These are phyloP conservation scores for Oropetium thomaeum DNA, from an alignment of 176 grass and related monocot species.

Conservation along the genomic window DNA sequence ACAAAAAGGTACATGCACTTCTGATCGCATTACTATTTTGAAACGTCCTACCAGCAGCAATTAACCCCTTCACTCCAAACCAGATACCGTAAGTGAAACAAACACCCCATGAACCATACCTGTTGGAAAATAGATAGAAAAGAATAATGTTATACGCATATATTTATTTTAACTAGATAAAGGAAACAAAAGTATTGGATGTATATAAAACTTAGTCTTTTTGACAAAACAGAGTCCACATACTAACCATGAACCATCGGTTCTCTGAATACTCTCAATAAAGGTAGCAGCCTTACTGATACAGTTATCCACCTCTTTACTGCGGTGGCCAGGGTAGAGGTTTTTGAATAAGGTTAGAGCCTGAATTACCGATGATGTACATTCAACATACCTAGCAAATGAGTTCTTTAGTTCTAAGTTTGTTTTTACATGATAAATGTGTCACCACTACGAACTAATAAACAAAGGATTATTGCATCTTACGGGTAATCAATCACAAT, in stretches of 20 bases:
- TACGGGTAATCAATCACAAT: conserved; percentile 99
- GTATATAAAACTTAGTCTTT: not conserved
- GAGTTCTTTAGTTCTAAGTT: conserved; percentile 21
- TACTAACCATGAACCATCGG: conserved; percentile 87
- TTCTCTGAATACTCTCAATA: conserved; percentile 69
- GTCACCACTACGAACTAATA: conserved; percentile 5
- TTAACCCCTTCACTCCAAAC: conserved; percentile 87
- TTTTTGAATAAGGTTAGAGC: conserved; percentile 85
- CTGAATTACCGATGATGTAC: conserved; percentile 91
- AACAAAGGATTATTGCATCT: conserved; percentile 38
- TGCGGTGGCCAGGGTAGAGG: conserved; percentile 75
- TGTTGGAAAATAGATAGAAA: conserved; percentile 34
- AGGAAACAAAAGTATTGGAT: no score
- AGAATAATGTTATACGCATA: conserved; percentile 22
- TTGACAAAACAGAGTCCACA: not conserved
- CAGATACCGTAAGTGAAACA: conserved; percentile 92
- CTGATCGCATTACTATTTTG: conserved; percentile 59
- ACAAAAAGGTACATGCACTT: conserved; percentile 79
- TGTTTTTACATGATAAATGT: conserved; percentile 35
- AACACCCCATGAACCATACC: conserved; percentile 95
- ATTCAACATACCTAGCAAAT: conserved; percentile 83
- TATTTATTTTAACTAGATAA: no score
- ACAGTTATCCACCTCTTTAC: conserved; percentile 66
- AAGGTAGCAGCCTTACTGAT: conserved; percentile 66
- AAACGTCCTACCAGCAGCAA: conserved; percentile 74